Evolutionary conservation across 441 rosid species (phyloP).

Genomic region (Euphorbia corollata): DNA sequence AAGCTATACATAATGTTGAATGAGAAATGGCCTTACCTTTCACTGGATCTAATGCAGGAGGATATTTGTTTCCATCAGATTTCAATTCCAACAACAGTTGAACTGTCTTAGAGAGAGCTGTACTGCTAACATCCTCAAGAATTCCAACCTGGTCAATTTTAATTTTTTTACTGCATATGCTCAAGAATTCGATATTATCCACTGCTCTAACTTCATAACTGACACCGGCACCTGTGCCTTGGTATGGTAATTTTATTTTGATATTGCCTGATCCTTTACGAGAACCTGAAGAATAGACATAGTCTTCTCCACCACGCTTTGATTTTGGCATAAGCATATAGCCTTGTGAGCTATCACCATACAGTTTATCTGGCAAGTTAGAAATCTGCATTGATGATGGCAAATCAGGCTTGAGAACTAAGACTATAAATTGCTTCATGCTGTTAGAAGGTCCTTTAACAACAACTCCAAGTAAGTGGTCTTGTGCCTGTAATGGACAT

Average conservation of each 20-base stretch:
- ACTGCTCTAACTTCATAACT: constrained; percentile 72
- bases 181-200: constrained; percentile 56
- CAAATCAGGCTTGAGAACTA: constrained; percentile 69
- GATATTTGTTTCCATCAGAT: constrained; percentile 63
- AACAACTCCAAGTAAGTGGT: constrained; percentile 81
- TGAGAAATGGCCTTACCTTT: constrained; percentile 44
- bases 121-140: constrained; percentile 56
- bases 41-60: constrained; percentile 68
- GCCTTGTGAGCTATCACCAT: constrained; percentile 47
- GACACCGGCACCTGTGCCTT: constrained; percentile 72
- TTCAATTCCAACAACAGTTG: constrained; percentile 60
- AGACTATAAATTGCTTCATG: constrained; percentile 57
- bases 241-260: constrained; percentile 62
- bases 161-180: constrained; percentile 56
- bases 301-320: constrained; percentile 71
- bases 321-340: constrained; percentile 65
- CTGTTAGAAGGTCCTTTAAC: constrained; percentile 45
- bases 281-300: constrained; percentile 29
- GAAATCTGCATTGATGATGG: constrained; percentile 41
- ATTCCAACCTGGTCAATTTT: constrained; percentile 57
- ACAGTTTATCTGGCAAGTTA: constrained; percentile 40
- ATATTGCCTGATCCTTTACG: constrained; percentile 65
- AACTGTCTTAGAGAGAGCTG: constrained; percentile 73
- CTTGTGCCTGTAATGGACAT: constrained; percentile 50
- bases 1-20: not conserved